Conservation (phyloP, 495 filamentous ascomycete species). For the Chaetomium cochliodes region DNA sequence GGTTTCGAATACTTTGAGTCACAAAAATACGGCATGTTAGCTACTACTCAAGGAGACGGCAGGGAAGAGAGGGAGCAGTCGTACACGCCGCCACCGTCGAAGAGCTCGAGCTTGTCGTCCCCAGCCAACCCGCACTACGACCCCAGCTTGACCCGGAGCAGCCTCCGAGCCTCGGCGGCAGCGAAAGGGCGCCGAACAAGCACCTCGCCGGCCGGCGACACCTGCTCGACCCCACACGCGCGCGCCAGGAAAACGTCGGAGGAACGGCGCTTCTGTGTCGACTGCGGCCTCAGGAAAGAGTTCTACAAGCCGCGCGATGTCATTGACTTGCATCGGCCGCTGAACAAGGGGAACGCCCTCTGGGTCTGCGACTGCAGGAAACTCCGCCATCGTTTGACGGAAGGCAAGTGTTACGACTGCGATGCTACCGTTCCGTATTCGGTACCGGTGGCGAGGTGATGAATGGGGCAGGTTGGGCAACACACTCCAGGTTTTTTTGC, state of each 20-base stretch:
- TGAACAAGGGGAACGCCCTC: conserved; percentile 19
- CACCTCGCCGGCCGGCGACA: background rate
- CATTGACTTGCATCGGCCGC: conserved; percentile 25
- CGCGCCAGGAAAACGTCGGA: conserved; percentile 29
- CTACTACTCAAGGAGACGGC: background rate
- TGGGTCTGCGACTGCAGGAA: conserved; percentile 36
- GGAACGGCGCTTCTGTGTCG: conserved; percentile 31
- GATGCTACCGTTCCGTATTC: conserved; percentile 1
- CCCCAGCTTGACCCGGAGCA: conserved; percentile 30
- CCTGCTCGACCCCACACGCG: background rate
- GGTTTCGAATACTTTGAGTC: conserved; percentile 30
- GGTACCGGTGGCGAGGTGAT: background rate
- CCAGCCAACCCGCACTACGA: conserved; percentile 33
- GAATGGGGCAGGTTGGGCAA: background rate
- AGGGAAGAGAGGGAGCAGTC: conserved; percentile 2
- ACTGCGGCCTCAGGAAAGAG: conserved; percentile 29
- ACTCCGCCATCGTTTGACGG: conserved; percentile 12
- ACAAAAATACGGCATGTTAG: conserved; percentile 22
- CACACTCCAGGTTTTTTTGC: background rate
- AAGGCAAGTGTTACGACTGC: conserved; percentile 22
- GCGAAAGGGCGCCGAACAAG: background rate
- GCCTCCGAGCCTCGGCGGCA: conserved; percentile 11
- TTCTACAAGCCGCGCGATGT: conserved; percentile 30
- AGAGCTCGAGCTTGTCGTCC: conserved; percentile 11
- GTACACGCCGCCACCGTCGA: conserved; percentile 4